phyloP scores from a whole-genome alignment of 352 stramenopile genomes.

The Sclerospora graminicola region DNA sequence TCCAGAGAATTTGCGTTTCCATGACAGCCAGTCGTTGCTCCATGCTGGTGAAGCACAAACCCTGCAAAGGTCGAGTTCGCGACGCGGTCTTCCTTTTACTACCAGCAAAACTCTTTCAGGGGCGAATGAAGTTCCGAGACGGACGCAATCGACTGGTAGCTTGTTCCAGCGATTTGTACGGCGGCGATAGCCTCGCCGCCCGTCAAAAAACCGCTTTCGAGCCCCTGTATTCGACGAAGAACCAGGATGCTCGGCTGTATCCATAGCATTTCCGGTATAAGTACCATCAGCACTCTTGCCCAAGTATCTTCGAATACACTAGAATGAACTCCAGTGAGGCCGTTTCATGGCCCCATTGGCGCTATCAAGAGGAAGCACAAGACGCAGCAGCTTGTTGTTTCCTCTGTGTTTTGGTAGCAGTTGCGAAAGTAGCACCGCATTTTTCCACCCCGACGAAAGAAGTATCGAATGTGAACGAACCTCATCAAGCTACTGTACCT shows the following conservation, averaged over 20 bases:
- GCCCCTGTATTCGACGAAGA: too few relatives aligned
- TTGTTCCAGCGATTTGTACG: slow-evolving; percentile 25
- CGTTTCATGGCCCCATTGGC: slow-evolving; percentile 4
- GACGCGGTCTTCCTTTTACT: slow-evolving; percentile 16
- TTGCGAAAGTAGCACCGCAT: slow-evolving; percentile 9
- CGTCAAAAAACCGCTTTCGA: too few relatives aligned
- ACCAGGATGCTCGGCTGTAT: slow-evolving; percentile 19
- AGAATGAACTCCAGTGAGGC: slow-evolving; percentile 8
- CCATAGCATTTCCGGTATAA: slow-evolving; percentile 15
- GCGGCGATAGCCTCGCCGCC: slow-evolving; percentile 18
- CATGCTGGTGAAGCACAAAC: slow-evolving; percentile 17
- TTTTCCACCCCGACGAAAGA: too few relatives aligned
- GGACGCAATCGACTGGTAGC: slow-evolving; percentile 13
- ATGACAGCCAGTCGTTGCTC: slow-evolving; percentile 26
- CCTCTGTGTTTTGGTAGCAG: slow-evolving; percentile 13
- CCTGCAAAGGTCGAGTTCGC: slow-evolving; percentile 5
- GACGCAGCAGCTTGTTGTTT: slow-evolving; percentile 4
- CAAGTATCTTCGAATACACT: too few relatives aligned
- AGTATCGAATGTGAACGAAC: too few relatives aligned
- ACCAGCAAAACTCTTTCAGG: slow-evolving; percentile 16
- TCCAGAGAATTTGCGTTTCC: slow-evolving; percentile 26
- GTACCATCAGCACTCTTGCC: too few relatives aligned
- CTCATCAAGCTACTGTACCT: too few relatives aligned
- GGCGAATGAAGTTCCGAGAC: slow-evolving; percentile 23
- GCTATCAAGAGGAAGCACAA: slow-evolving; percentile 14